phyloP scores from a whole-genome alignment of 2,329 filamentous ascomycete genomes.

The Pseudogymnoascus sp. region DNA sequence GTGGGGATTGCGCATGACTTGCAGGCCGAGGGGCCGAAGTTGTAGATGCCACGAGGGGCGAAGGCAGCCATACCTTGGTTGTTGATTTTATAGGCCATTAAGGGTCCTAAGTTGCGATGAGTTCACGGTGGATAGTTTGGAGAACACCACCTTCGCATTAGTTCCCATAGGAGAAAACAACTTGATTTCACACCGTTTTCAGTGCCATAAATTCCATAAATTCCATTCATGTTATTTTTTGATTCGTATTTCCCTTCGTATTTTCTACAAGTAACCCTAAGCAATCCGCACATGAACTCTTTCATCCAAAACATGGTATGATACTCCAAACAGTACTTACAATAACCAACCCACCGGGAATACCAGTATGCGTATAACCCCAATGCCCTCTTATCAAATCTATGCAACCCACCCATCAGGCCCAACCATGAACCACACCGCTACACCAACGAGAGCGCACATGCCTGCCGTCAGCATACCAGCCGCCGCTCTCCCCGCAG shows the following conservation, averaged over 20 bases:
- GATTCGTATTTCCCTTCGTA: neutral
- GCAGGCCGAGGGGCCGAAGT: neutral
- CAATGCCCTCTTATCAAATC: neutral
- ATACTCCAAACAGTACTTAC: neutral
- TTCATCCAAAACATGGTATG: neutral
- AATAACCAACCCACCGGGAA: neutral
- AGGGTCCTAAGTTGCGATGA: neutral
- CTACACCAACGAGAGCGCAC: constrained; percentile 12
- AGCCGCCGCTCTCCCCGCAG: constrained; percentile 32
- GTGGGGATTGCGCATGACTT: constrained; percentile 6
- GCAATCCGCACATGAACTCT: neutral
- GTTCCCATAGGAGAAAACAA: neutral
- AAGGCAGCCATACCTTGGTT: neutral
- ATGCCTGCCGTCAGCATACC: constrained; percentile 32
- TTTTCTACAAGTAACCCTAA: neutral
- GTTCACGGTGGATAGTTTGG: neutral
- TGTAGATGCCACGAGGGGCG: neutral
- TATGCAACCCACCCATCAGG: constrained; percentile 7
- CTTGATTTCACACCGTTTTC: neutral
- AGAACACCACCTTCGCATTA: neutral
- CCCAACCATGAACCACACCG: constrained; percentile 10
- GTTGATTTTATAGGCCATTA: neutral
- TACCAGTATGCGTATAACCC: neutral
- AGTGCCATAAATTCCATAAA: neutral
- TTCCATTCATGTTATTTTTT: neutral